Evolutionary conservation across 2,329 filamentous ascomycete species (phyloP), one percentile per base, ranked within the genome.

Genomic region (Madurella fahalii): DNA sequence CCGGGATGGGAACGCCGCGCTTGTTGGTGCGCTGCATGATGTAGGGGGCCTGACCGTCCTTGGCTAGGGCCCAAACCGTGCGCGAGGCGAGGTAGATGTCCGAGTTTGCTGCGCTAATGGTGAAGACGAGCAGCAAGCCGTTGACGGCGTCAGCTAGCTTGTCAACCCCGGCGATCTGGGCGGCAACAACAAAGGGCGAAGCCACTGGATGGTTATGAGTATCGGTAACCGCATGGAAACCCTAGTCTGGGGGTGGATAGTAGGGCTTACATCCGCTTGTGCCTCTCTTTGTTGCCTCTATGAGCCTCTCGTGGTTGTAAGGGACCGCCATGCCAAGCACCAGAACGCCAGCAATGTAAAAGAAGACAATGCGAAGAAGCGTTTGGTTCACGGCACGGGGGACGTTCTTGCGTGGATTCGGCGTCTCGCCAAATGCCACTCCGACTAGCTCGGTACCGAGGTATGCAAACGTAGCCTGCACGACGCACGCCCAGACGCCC

Each of bases 291-390:
- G 70, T 66, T 45, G 77, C 77, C 9, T 69, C 68, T 9, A 77
- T 70, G 12, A 81, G 71, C 8, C 59, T 17, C 0, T 59, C 39
- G 51, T 69, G 68, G 68, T 87, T 73, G 72, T 85, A 87, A 0
- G 84, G 82, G 1, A 89, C 81, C 12, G 85, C 74, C 73, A 86
- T 86, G 53, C 85, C 85, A 5, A 88, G 71, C 43, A 87, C 77
- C 43, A 88, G 73, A 15, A 88, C 83, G 8, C 80, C 82, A 30
- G 84, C 68, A 53, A 85, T 75, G 70, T 88, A 88, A 72, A 89
- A 89, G 69, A 87, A 75, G 57, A 85, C 68, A 64, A 88, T 88
- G 17, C 85, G 84, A 71, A 80, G 84, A 68, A 88, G 85, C 40
- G 84, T 87, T 52, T 87, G 76, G 63, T 81, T 84, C 69, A 87